Percentiles rank a stretch among this genome's conserved stretches.
phyloP scores from a whole-genome alignment of 768 basidiomycete genomes.

The Termitomyces titanicus region DNA sequence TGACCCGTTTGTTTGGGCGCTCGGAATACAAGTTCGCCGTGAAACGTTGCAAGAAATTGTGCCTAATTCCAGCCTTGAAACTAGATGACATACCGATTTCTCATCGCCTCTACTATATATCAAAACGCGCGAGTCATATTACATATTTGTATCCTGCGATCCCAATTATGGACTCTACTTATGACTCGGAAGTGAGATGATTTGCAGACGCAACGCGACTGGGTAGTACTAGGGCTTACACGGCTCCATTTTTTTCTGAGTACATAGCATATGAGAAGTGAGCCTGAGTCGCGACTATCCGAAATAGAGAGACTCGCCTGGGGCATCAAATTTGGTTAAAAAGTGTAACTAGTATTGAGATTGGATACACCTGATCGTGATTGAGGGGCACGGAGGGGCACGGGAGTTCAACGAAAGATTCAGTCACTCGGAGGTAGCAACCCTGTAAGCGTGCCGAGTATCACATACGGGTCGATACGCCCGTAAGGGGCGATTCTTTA shows the following conservation, averaged over 20 bases:
- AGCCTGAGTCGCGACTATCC: conserved; percentile 4
- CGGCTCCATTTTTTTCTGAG: conserved; percentile 3
- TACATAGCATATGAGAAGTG: neutral
- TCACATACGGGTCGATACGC: conserved; percentile 16
- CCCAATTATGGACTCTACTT: too few species aligned
- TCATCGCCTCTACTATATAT: conserved; percentile 5
- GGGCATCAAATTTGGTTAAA: conserved; percentile 14
- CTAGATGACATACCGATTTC: neutral
- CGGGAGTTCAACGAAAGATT: conserved; percentile 22
- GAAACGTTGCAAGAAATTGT: neutral
- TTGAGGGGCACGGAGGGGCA: conserved; percentile 14
- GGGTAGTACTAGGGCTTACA: conserved; percentile 7
- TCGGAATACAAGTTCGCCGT: neutral
- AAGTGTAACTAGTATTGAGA: conserved; percentile 10
- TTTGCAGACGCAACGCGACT: neutral
- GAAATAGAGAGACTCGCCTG: neutral
- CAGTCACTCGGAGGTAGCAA: conserved; percentile 27
- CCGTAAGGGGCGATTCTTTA: conserved; percentile 20
- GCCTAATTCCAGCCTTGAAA: conserved; percentile 4
- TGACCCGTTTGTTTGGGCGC: neutral
- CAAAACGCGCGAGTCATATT: conserved; percentile 1
- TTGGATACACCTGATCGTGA: conserved; percentile 16
- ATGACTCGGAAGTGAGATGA: conserved; percentile 5
- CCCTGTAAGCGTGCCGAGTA: conserved; percentile 14
- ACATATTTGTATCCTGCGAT: neutral